Evolutionary conservation across 139 green algal species (phyloP).

Genomic region (Coelastrella sp.): DNA sequence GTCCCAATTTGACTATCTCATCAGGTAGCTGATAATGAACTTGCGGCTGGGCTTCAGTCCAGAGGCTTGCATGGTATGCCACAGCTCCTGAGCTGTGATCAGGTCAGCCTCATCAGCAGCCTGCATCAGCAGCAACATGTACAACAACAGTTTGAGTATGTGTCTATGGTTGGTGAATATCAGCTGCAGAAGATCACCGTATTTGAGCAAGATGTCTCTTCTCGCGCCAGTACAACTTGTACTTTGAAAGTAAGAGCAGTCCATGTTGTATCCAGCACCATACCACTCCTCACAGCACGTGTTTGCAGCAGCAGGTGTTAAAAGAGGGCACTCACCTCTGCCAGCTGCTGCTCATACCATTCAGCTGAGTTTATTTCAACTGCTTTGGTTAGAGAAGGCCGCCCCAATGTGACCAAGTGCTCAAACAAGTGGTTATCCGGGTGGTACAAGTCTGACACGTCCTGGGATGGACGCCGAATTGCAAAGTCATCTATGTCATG

Average conservation of each 20-base stretch:
- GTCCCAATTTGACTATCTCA: too few species aligned
- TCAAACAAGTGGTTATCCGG: not conserved
- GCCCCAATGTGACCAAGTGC: not conserved
- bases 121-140: not conserved
- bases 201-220: too few species aligned
- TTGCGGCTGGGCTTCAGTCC: conserved; percentile 2
- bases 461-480: not conserved
- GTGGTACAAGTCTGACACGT: not conserved
- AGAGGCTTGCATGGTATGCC: not conserved
- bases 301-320: not conserved
- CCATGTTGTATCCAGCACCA: not conserved
- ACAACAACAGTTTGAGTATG: not conserved
- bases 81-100: conserved; percentile 24
- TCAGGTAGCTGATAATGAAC: conserved; percentile 23
- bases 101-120: conserved; percentile 39
- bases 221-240: too few species aligned
- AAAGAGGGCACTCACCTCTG: not conserved
- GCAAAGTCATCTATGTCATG: not conserved
- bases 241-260: not conserved
- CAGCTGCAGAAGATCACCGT: not conserved
- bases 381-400: not conserved
- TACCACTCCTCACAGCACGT: not conserved
- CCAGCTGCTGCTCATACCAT: conserved; percentile 22
- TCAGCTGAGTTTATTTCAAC: not conserved
- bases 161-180: not conserved